Base-by-base conservation (phyloP, 345 rosid genomes). In the Gossypium longicalyx region DNA sequence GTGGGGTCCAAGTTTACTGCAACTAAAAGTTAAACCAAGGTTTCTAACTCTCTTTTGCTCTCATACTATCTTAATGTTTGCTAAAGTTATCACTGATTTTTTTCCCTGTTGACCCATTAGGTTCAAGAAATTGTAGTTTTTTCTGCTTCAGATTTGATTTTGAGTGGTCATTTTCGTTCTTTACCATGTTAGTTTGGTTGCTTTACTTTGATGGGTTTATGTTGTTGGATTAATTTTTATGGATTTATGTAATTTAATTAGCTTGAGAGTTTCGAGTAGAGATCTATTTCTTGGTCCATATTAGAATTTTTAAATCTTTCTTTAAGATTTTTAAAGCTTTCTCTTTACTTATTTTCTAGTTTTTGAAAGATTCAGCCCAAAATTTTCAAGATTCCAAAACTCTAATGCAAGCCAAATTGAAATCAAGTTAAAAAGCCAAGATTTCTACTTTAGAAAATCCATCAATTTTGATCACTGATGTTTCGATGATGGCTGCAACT, bases 71-170 rank as follows among this genome's bases (percentile, higher is more conserved):
- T 48, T 59, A 20, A 19, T 57, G 27, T 52, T 49, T 67, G 4
- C 38, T 54, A 0, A 13, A 6, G 64, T 0, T 58, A 9, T 38
- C 16, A 23, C n/a, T 51, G 22, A 3, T 13, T 9, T 62, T 29
- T 47, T 29, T 27, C 34, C 34, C 9, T 4, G 3, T 73, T 49
- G 61, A 51, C 48, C 59, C 10, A 16, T 67, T 17, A 15, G 64
- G 43, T 66, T 54, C 67, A 58, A 51, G 3, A 49, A 61, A 49
- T 5, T 62, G 13, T 27, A 9, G 43, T 75, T 57, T 57, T 57
- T 25, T 64, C 66, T 56, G 72, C 61, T 66, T 66, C 72, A 75
- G 72, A 44, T 75, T 74, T 67, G 66, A 19, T 65, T 74, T 49
- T 74, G 62, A 65, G 63, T 29, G 70, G 19, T 53, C 52, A 20